Base-by-base conservation (phyloP, 352 stramenopile genomes). In the Phytophthora citricola region DNA sequence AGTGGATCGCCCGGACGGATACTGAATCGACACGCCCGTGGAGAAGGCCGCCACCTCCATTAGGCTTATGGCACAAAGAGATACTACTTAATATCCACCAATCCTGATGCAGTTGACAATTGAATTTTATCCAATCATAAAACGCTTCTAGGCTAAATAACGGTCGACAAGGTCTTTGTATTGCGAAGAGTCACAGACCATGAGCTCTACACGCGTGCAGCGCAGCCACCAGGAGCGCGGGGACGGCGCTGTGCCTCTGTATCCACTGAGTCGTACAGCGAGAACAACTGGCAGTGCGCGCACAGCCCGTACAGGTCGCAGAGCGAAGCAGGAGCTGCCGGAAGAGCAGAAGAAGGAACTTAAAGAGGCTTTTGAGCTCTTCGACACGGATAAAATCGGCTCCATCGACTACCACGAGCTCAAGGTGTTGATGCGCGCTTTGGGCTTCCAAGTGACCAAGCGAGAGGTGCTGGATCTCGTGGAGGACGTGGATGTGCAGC, bases 321-420 rank as follows among this genome's bases (percentile, higher is more conserved):
- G 84, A 22, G 51, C 74, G 26, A 85, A 83, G 14, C 84, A 93
- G 53, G 85, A 95, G 73, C 72, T 93, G 11, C 79, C 74, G 17
- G 85, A 94, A 17, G 87, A 93, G 41, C 85, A 95, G 73, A 92
- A 93, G 64, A 92, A 92, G 41, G 94, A 98, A 73, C 80, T 98
- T 1, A 79, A 85, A 50, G 94, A 98, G 56, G 92, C 94, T 6
- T 98, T 98, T 52, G 92, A 97, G 48, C 83, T 98, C 39, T 98
- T 98, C 56, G 94, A 98, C 76, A 83, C 81, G 17, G 91, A 98
- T 57, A 95, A 97, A 71, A 90, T 81, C 46, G 91, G 92, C 6
- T 86, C 78, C 3, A 89, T 98, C 58, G 89, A 98, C 80, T 95
- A 97, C 66, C 91, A 98, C 70, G 94, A 98, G 69, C 85, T 98